Conservation (phyloP, 805 yeast species). For the Schwanniomyces pseudopolymorphus region DNA sequence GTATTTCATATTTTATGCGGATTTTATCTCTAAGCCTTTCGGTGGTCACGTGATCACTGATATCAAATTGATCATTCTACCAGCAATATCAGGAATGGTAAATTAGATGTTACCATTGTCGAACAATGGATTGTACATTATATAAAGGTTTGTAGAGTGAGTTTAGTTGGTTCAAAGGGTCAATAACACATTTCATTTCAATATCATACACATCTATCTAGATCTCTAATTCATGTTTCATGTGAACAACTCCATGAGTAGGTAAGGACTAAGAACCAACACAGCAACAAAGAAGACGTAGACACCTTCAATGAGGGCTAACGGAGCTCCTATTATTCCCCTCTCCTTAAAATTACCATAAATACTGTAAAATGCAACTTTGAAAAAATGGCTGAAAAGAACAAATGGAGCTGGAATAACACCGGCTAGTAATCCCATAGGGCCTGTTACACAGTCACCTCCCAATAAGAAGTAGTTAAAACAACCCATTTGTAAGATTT, state of each 20-base stretch:
- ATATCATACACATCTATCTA: no score
- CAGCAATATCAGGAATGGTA: neutral
- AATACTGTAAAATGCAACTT: conserved; percentile 85
- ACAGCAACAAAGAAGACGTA: conserved; percentile 72
- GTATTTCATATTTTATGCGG: neutral
- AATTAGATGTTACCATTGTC: neutral
- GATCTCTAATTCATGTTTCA: neutral
- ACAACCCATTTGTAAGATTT: conserved; percentile 82
- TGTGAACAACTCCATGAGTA: conserved; percentile 47
- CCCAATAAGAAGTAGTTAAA: conserved; percentile 83
- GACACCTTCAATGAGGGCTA: conserved; percentile 69
- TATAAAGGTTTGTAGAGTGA: no score
- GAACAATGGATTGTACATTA: neutral
- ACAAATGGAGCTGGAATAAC: conserved; percentile 70
- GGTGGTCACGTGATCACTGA: neutral
- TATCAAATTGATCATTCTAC: neutral
- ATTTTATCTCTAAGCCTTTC: neutral
- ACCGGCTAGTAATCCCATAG: conserved; percentile 83
- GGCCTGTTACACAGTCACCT: conserved; percentile 74
- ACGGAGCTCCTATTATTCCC: conserved; percentile 66
- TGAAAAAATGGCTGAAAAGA: conserved; percentile 81
- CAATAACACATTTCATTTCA: no score
- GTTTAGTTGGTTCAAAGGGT: no score
- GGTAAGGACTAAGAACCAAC: conserved; percentile 75
- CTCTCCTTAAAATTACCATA: conserved; percentile 62